Evolutionary conservation across 106 monocot species (phyloP).

Genomic region (Dendrobium officinale): DNA sequence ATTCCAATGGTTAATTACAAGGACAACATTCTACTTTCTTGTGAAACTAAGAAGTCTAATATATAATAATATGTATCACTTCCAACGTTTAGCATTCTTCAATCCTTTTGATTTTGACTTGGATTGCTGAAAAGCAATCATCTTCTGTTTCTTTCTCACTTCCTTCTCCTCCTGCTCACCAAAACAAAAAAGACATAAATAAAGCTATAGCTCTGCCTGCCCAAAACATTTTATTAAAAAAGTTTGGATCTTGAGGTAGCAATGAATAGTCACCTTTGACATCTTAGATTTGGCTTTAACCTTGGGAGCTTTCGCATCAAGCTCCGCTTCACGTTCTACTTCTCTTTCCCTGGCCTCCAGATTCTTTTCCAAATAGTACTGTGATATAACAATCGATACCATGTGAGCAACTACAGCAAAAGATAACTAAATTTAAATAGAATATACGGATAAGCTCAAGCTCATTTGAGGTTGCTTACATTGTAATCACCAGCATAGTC

Average conservation of each 20-base stretch:
- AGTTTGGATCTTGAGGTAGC: background rate
- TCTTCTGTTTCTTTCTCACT: conserved; percentile 88
- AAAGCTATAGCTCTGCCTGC: too few species aligned
- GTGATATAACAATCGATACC: conserved; percentile 6
- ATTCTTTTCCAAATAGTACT: conserved; percentile 99
- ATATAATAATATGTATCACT: conserved; percentile 23
- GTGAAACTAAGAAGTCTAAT: background rate
- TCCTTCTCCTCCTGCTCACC: conserved; percentile 74
- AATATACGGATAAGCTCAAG: background rate
- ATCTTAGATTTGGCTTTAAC: conserved; percentile 96
- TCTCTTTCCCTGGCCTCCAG: conserved; percentile 83
- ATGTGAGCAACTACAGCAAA: background rate
- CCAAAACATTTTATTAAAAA: background rate
- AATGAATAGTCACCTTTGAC: conserved; percentile 62
- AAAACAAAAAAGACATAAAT: background rate
- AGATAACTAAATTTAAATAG: background rate
- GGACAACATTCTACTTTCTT: background rate
- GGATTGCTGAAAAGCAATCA: conserved; percentile 80
- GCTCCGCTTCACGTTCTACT: conserved; percentile 78
- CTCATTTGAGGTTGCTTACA: conserved; percentile 29
- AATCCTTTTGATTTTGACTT: conserved; percentile 79
- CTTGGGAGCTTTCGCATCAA: conserved; percentile 89
- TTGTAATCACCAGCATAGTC: conserved; percentile 98
- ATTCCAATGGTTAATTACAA: background rate
- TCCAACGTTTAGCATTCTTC: conserved; percentile 94